Evolutionary conservation across 2,329 filamentous ascomycete genomes (phyloP), one percentile per base, ranked within the genome.

Genomic region (Phialophora verrucosa): DNA sequence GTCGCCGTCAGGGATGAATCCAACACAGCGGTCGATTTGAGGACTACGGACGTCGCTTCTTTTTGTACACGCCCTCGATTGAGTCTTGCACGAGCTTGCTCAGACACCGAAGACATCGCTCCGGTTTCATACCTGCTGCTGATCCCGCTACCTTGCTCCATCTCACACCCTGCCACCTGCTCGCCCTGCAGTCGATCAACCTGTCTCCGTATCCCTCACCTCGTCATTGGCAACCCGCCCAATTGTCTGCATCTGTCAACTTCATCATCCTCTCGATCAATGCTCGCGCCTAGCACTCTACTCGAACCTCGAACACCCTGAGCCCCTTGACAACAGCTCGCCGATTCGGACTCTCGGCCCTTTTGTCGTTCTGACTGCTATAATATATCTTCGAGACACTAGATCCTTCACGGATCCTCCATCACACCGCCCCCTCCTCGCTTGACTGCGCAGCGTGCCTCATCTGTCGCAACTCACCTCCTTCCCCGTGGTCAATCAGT

Each of bases 1-100:
- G 47, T 53, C 31, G 47, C 59, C 47, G 49, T 61, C 59, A 61
- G 59, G 59, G 59, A 61, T 61, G 59, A 61, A 61, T 54, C 23
- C 59, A 53, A 54, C 59, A 61, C 32, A 35, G n/a, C 49, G 32
- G 47, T 27, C 47, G 59, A 42, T 38, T 61, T 20, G 57, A 59
- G 25, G 53, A 31, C 29, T 35, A 12, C 25, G 31, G 53, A 32
- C 53, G 53, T 55, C 53, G 53, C 53, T 55, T 55, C 53, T 31
- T 55, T 55, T 55, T 32, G 25, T 35, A 31, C 53, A 55, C 25
- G 17, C n/a, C 53, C 29, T 55, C 53, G 11, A 58, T 11, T 44
- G 55, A 32, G 31, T 29, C n/a, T 31, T 58, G 55, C 51, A 56
- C 60, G 60, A 62, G 60, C 60, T 62, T 25, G 50, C 60, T 56